These are phyloP conservation scores for Aspergillus versicolor DNA, from an alignment of 2,329 filamentous ascomycete genomes.

Conservation along the genomic window DNA sequence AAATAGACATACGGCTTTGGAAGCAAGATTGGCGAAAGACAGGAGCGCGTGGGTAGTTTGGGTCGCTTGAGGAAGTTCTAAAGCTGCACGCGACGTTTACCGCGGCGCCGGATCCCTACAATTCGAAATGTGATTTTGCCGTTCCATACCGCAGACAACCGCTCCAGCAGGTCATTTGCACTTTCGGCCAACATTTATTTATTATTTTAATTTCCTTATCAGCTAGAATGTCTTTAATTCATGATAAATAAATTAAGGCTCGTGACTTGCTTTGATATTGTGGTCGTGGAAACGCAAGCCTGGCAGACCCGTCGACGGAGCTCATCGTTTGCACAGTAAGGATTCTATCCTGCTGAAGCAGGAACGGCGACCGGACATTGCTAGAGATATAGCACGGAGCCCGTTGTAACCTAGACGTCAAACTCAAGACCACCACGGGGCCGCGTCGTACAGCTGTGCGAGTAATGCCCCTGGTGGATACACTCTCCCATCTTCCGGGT, in stretches of 20 bases:
- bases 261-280: background rate
- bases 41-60: constrained; percentile 6
- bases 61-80: constrained; percentile 12
- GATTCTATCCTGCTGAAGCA: no score
- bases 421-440: background rate
- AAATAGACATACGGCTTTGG: constrained; percentile 28
- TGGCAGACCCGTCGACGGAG: no score
- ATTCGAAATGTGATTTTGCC: constrained; percentile 21
- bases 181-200: no score
- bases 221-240: background rate
- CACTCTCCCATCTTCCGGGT: background rate
- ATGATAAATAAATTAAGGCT: background rate
- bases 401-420: background rate
- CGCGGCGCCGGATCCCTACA: constrained; percentile 15
- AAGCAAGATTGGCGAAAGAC: background rate
- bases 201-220: no score
- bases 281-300: background rate
- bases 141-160: background rate
- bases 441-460: background rate
- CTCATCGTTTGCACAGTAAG: no score
- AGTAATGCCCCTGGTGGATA: background rate
- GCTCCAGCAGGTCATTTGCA: background rate
- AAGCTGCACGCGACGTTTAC: constrained; percentile 33
- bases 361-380: no score
- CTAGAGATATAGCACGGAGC: no score